Evolutionary conservation across 768 basidiomycete genomes (phyloP).

Genomic region (Pholiota molesta): DNA sequence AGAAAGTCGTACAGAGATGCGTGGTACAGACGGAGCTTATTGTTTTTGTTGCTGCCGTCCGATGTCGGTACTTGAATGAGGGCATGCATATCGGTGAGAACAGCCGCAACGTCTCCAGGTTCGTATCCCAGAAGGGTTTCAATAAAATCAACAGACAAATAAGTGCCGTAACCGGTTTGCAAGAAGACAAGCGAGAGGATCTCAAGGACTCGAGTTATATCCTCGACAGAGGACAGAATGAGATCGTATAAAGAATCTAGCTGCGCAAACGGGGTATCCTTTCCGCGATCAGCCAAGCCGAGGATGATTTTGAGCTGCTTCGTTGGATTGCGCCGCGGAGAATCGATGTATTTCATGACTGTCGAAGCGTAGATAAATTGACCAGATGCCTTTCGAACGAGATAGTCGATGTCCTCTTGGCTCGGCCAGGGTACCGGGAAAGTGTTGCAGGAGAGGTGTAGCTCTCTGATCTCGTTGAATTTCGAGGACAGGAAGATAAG

Average conservation of each 20-base stretch:
- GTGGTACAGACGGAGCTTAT: neutral
- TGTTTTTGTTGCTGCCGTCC: too few relatives aligned
- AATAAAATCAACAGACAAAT: neutral
- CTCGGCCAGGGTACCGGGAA: constrained; percentile 6
- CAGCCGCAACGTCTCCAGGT: neutral
- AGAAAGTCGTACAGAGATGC: neutral
- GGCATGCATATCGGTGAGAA: too few relatives aligned
- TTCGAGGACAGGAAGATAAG: neutral
- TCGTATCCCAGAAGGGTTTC: neutral
- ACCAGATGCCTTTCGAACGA: too few relatives aligned
- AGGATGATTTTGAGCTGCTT: constrained; percentile 5
- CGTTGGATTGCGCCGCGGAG: too few relatives aligned
- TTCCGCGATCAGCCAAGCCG: neutral
- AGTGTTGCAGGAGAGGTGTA: neutral
- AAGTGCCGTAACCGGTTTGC: neutral
- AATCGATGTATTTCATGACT: too few relatives aligned
- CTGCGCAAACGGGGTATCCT: constrained; percentile 12
- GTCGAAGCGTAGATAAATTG: too few relatives aligned
- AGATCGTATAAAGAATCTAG: constrained; percentile 12
- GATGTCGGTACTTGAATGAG: neutral
- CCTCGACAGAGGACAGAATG: constrained; percentile 8
- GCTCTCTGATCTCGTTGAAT: neutral
- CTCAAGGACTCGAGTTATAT: neutral
- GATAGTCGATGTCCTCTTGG: neutral
- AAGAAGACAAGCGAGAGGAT: neutral